These are phyloP conservation scores for Xylariaceae sp. DNA, from an alignment of 2,329 filamentous ascomycete genomes.

Conservation along the genomic window DNA sequence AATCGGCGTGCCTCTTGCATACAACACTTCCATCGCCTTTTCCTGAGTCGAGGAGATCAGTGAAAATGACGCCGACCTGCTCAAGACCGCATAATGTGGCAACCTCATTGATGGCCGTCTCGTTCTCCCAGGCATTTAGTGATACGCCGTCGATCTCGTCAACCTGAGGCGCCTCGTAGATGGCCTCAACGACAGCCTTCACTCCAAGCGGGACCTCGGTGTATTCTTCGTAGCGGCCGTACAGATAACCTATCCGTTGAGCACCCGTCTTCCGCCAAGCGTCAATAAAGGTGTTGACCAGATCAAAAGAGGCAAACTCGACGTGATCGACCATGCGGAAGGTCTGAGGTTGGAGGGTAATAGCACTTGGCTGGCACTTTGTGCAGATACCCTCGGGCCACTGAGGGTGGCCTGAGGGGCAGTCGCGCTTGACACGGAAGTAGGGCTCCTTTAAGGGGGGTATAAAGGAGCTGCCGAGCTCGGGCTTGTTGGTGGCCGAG, in stretches of 20 bases:
- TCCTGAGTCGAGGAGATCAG: constrained; percentile 81
- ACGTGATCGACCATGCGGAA: constrained; percentile 99
- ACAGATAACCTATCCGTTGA: constrained; percentile 85
- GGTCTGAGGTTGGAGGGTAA: constrained; percentile 86
- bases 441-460: constrained; percentile 90
- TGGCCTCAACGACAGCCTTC: constrained; percentile 93
- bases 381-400: constrained; percentile 98
- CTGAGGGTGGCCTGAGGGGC: constrained; percentile 85
- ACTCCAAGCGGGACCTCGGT: constrained; percentile 87
- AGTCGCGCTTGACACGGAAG: constrained; percentile 82
- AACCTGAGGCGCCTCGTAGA: constrained; percentile 91
- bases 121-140: constrained; percentile 78
- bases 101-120: constrained; percentile 74
- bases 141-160: constrained; percentile 87
- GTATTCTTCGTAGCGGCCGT: constrained; percentile 88
- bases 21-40: constrained; percentile 79
- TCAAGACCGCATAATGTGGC: constrained; percentile 81
- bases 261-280: constrained; percentile 83
- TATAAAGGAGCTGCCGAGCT: constrained; percentile 91
- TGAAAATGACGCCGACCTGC: constrained; percentile 90
- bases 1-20: constrained; percentile 94
- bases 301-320: constrained; percentile 79
- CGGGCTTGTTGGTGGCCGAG: constrained; percentile 91
- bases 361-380: constrained; percentile 96
- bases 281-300: constrained; percentile 87